Percentiles rank a stretch among this genome's conserved stretches.
These are phyloP conservation scores for Colletotrichum musicola DNA, from an alignment of 2,329 filamentous ascomycete species.

Conservation along the genomic window DNA sequence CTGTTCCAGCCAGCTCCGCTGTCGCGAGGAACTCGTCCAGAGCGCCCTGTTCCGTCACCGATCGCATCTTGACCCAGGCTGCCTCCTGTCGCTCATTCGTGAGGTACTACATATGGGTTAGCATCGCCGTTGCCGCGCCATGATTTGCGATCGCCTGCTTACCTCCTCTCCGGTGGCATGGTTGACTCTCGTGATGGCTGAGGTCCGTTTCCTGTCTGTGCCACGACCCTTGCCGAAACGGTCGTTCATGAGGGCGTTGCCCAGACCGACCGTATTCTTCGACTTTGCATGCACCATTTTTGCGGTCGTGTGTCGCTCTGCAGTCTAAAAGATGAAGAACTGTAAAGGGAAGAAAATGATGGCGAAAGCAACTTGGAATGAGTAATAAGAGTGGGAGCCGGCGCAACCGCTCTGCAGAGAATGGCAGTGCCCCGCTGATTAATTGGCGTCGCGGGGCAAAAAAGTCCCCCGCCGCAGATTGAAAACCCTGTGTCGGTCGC, in stretches of 20 bases:
- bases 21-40: conserved; percentile 97
- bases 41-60: conserved; percentile 95
- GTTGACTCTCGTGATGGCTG: conserved; percentile 75
- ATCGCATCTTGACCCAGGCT: conserved; percentile 99
- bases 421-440: conserved; percentile 43
- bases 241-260: conserved; percentile 98
- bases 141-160: conserved; percentile 37
- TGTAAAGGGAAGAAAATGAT: conserved; percentile 22
- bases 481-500: conserved; percentile 22
- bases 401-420: conserved; percentile 32
- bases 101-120: conserved; percentile 73
- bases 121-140: not conserved
- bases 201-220: conserved; percentile 79
- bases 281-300: conserved; percentile 82
- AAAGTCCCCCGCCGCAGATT: conserved; percentile 29
- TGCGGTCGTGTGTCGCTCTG: conserved; percentile 36
- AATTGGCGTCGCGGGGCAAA: conserved; percentile 44
- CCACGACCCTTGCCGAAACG: conserved; percentile 96
- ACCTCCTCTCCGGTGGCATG: conserved; percentile 83
- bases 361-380: conserved; percentile 27
- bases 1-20: conserved; percentile 95
- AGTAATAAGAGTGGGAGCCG: conserved; percentile 38
- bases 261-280: conserved; percentile 93
- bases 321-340: conserved; percentile 4
- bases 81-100: conserved; percentile 93